Conservation (phyloP, 768 basidiomycete genomes). For the Russula vinacea region DNA sequence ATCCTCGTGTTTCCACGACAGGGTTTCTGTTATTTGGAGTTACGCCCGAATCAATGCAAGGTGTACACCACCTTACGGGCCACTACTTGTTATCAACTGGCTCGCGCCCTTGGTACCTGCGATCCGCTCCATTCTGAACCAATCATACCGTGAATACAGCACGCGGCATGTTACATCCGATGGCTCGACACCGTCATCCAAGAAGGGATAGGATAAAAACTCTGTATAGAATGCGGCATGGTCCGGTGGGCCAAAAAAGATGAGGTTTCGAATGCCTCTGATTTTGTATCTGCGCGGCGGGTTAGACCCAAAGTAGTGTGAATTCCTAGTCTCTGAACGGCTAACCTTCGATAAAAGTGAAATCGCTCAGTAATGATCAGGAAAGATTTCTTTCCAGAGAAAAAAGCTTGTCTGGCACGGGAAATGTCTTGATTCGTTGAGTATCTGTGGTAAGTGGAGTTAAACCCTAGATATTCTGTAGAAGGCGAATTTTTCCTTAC, state of each 20-base stretch:
- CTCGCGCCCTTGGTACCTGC: constrained; percentile 47
- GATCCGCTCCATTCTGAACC: constrained; percentile 83
- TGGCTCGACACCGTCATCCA: constrained; percentile 82
- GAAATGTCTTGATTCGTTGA: constrained; percentile 93
- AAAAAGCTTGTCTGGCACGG: constrained; percentile 89
- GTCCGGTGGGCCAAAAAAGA: constrained; percentile 91
- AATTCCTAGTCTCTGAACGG: constrained; percentile 10
- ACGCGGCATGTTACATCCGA: constrained; percentile 80
- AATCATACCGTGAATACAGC: constrained; percentile 86
- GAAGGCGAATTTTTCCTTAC: constrained; percentile 43
- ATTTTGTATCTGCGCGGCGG: constrained; percentile 70
- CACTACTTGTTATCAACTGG: constrained; percentile 32
- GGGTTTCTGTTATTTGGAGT: background rate
- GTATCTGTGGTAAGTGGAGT: constrained; percentile 51
- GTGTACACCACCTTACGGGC: constrained; percentile 1
- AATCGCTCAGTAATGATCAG: constrained; percentile 94
- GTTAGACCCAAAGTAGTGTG: constrained; percentile 12
- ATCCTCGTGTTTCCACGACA: background rate
- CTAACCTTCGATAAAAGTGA: constrained; percentile 89
- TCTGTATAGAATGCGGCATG: constrained; percentile 93
- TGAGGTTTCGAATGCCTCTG: constrained; percentile 84
- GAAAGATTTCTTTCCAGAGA: constrained; percentile 81
- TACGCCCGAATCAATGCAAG: constrained; percentile 8
- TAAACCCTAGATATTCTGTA: background rate
- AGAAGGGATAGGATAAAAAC: constrained; percentile 84